phyloP scores from a whole-genome alignment of 768 basidiomycete species.

The Tulasnella sp. region DNA sequence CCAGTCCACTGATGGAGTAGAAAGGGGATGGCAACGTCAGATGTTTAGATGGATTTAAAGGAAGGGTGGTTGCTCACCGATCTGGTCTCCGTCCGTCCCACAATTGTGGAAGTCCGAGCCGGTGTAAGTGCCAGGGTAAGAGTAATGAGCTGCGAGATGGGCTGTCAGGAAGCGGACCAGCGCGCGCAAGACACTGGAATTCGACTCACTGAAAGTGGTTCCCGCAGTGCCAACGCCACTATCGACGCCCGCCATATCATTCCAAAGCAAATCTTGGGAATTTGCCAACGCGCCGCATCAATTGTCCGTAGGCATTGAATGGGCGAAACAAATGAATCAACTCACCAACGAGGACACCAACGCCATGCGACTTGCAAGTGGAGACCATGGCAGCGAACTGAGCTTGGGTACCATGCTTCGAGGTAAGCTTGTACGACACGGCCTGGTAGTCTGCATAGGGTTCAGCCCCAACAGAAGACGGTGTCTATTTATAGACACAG shows the following conservation, averaged over 20 bases:
- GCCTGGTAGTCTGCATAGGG: slow-evolving; percentile 15
- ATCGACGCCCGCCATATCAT: slow-evolving; percentile 23
- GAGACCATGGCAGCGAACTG: slow-evolving; percentile 18
- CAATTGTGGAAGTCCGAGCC: slow-evolving; percentile 20
- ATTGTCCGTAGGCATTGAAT: background rate
- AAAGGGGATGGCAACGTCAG: background rate
- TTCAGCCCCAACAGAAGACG: background rate
- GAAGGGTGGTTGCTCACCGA: background rate
- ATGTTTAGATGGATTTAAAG: background rate
- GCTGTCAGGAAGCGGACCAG: slow-evolving; percentile 14
- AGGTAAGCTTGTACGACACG: slow-evolving; percentile 16
- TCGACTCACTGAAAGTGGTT: slow-evolving; percentile 1
- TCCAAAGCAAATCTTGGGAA: slow-evolving; percentile 15
- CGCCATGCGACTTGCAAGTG: slow-evolving; percentile 17
- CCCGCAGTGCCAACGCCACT: slow-evolving; percentile 19
- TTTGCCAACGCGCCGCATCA: background rate
- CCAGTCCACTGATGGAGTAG: slow-evolving; percentile 14
- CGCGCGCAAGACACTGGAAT: background rate
- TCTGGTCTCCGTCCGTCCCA: slow-evolving; percentile 1
- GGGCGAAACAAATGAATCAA: background rate
- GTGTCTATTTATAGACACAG: background rate
- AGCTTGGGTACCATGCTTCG: slow-evolving; percentile 16
- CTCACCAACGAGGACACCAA: slow-evolving; percentile 15
- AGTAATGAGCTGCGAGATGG: slow-evolving; percentile 15
- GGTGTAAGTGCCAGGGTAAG: slow-evolving; percentile 21